phyloP scores from a whole-genome alignment of 2,329 filamentous ascomycete species.

The Leptodontidium sp. region DNA sequence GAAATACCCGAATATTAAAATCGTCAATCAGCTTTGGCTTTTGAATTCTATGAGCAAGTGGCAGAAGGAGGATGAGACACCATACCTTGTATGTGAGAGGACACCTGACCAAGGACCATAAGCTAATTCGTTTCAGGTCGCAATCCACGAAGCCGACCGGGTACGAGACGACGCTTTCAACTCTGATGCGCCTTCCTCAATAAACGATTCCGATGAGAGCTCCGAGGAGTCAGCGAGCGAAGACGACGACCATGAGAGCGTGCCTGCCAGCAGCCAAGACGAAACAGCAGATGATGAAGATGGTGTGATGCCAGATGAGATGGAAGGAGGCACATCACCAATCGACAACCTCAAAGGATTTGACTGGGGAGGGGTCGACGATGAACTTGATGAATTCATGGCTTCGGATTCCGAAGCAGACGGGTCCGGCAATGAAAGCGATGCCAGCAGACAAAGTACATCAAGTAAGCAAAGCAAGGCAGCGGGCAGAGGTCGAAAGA shows the following conservation, averaged over 20 bases:
- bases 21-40: conserved; percentile 93
- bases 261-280: conserved; percentile 43
- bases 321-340: conserved; percentile 59
- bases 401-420: conserved; percentile 61
- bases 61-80: conserved; percentile 79
- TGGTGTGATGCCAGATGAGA: conserved; percentile 58
- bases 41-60: conserved; percentile 85
- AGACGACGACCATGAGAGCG: conserved; percentile 46
- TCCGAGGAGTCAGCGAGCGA: conserved; percentile 46
- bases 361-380: conserved; percentile 70
- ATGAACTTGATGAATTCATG: conserved; percentile 80
- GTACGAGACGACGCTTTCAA: conserved; percentile 50
- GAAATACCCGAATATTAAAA: conserved; percentile 81
- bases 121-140: conserved; percentile 54
- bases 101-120: not conserved
- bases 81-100: conserved; percentile 49
- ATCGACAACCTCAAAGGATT: conserved; percentile 65
- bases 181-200: conserved; percentile 54
- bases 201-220: conserved; percentile 53
- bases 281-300: conserved; percentile 53
- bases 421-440: conserved; percentile 40
- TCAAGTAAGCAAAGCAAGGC: conserved; percentile 34
- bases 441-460: conserved; percentile 30
- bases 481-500: conserved; percentile 42
- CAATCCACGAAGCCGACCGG: conserved; percentile 75